Base-by-base conservation (phyloP, 1,284 basidiomycete genomes). In the Cutaneotrichosporon sp. region DNA sequence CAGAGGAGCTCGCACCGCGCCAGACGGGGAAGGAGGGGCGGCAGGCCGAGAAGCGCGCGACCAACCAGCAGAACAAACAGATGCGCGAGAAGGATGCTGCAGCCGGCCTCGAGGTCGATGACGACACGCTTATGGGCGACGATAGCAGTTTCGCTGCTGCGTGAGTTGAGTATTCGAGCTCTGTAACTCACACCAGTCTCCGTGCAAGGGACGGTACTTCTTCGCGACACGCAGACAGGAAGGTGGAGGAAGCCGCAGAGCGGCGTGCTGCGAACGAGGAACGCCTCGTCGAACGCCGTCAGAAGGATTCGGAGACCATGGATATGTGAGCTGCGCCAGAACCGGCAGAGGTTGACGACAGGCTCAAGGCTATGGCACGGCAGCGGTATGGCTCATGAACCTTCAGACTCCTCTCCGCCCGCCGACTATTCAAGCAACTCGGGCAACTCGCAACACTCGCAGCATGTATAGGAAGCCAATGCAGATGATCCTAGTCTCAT, bases 251-350 rank as follows among this genome's bases (percentile, higher is more conserved):
- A 14, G 58, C 67, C 34, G 73, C 71, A 4, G 76, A 78, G 47
- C 63, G 66, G 34, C 65, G 76, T 10, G 70, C 75, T 5, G 75
- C 72, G 1, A 69, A 75, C 52, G 68, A 74, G 21, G 77, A 81
- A 58, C 65, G 80, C 34, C 56, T 80, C 62, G 62, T 64, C 4
- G 78, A 77, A 58, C 65, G 78, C 30, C 72, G 70, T 53, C 64
- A 70, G 40, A 79, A 80, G 64, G 80, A 81, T 49, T 62, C 66
- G 0, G 75, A 74, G 22, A 80, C 76, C 0, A 81, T 81, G 80
- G 76, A 77, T 10, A 80, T 80, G 80, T 79, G 63, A 68, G 76
- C 71, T 11, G 16, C 16, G 18, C 38, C 21, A n/a, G 18, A 32
- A 13, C n/a, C 22, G 30, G 26, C 26, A 11, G 32, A 7, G 22